phyloP scores from a whole-genome alignment of 2,329 filamentous ascomycete genomes.

The Paraphaeosphaeria sporulosa region DNA sequence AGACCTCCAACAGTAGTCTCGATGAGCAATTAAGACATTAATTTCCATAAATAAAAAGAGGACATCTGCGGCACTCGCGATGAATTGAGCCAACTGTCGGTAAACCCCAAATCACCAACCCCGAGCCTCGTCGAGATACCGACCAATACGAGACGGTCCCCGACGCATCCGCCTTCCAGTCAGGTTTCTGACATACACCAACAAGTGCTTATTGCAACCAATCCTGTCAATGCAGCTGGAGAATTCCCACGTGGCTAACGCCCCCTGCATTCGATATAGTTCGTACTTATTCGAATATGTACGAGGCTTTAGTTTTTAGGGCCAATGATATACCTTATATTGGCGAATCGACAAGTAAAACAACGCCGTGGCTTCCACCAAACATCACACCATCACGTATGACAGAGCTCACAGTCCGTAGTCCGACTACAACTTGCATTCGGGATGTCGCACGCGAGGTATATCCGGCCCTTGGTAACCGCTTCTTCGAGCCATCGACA shows the following conservation, averaged over 20 bases:
- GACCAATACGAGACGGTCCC: background rate
- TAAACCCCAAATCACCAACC: background rate
- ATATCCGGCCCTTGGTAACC: background rate
- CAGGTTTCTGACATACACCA: background rate
- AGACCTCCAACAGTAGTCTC: background rate
- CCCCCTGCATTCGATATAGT: background rate
- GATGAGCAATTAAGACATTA: too few species aligned
- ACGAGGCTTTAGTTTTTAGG: background rate
- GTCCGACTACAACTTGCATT: background rate
- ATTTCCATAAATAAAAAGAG: too few species aligned
- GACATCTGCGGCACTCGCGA: background rate
- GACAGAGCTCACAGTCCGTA: background rate
- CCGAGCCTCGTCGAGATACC: background rate
- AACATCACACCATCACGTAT: background rate
- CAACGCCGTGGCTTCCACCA: background rate
- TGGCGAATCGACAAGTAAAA: background rate
- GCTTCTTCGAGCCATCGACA: background rate
- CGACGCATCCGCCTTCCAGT: background rate
- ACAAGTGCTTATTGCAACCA: background rate
- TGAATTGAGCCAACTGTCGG: background rate
- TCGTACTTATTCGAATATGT: background rate
- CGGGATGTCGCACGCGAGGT: background rate
- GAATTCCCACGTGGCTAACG: background rate
- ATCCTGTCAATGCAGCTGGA: background rate
- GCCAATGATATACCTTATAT: background rate